Conservation (phyloP, 1,139 yeast genomes). For the Saccharomyces hybrid region DNA sequence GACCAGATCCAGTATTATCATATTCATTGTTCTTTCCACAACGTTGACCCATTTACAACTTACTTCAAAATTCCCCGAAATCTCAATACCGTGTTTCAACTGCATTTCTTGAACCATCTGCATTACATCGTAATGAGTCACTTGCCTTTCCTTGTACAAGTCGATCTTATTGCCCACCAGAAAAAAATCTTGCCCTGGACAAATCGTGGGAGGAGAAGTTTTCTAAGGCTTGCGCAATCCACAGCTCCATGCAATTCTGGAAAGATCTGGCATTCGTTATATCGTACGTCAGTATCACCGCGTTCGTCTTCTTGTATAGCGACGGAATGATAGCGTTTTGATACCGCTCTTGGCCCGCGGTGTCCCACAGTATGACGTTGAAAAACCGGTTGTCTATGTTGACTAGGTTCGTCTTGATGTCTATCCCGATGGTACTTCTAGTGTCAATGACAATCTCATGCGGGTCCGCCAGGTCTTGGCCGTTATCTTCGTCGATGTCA, state of each 20-base stretch:
- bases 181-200: slow-evolving; percentile 33
- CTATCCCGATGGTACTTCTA: slow-evolving; percentile 53
- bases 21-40: slow-evolving; percentile 26
- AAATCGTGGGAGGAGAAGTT: slow-evolving; percentile 25
- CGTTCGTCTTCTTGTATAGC: slow-evolving; percentile 55
- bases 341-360: slow-evolving; percentile 60
- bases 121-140: slow-evolving; percentile 28
- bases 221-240: slow-evolving; percentile 37
- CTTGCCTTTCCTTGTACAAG: slow-evolving; percentile 27
- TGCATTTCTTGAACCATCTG: slow-evolving; percentile 20
- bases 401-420: slow-evolving; percentile 53
- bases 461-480: slow-evolving; percentile 7
- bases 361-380: slow-evolving; percentile 50
- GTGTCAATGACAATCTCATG: slow-evolving; percentile 28
- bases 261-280: slow-evolving; percentile 49
- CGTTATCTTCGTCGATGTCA: background rate
- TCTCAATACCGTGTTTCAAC: slow-evolving; percentile 18
- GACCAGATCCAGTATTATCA: slow-evolving; percentile 27
- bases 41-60: slow-evolving; percentile 31
- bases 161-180: slow-evolving; percentile 41
- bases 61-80: slow-evolving; percentile 31
- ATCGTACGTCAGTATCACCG: slow-evolving; percentile 56
- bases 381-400: slow-evolving; percentile 53
- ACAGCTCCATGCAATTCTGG: slow-evolving; percentile 42
- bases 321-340: slow-evolving; percentile 51